Conservation (phyloP, 768 basidiomycete species). For the Podaxis carcinomalis region DNA sequence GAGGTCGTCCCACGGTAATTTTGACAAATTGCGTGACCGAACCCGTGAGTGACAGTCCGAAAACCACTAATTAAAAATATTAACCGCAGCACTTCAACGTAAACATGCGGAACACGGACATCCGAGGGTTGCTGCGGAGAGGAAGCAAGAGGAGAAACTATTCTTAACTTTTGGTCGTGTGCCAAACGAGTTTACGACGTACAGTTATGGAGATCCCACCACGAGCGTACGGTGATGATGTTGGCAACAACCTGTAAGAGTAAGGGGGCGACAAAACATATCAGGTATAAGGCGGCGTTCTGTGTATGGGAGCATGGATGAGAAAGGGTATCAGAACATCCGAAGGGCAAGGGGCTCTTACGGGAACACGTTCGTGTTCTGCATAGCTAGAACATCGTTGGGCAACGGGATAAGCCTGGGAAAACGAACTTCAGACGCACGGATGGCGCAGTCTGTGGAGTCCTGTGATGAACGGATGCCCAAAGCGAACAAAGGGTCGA, state of each 20-base stretch:
- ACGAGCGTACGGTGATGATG: slow-evolving; percentile 66
- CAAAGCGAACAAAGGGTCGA: slow-evolving; percentile 10
- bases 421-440: slow-evolving; percentile 24
- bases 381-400: slow-evolving; percentile 46
- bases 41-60: slow-evolving; percentile 74
- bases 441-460: slow-evolving; percentile 33
- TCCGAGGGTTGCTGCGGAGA: slow-evolving; percentile 34
- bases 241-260: slow-evolving; percentile 68
- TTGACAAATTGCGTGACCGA: slow-evolving; percentile 82
- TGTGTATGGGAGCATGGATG: slow-evolving; percentile 15
- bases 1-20: slow-evolving; percentile 83
- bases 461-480: slow-evolving; percentile 16
- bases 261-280: slow-evolving; percentile 61
- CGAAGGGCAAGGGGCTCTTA: slow-evolving; percentile 28
- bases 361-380: slow-evolving; percentile 74
- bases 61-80: slow-evolving; percentile 44
- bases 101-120: slow-evolving; percentile 22
- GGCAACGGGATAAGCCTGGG: neutral
- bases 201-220: slow-evolving; percentile 88
- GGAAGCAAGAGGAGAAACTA: neutral
- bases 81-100: slow-evolving; percentile 4
- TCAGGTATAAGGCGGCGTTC: slow-evolving; percentile 47
- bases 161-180: neutral
- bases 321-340: slow-evolving; percentile 4
- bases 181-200: slow-evolving; percentile 14